Percentiles rank a stretch among this genome's conserved stretches.
Evolutionary conservation across 176 grass and related monocot species (phyloP).

Genomic region (Rhynchospora pubera): DNA sequence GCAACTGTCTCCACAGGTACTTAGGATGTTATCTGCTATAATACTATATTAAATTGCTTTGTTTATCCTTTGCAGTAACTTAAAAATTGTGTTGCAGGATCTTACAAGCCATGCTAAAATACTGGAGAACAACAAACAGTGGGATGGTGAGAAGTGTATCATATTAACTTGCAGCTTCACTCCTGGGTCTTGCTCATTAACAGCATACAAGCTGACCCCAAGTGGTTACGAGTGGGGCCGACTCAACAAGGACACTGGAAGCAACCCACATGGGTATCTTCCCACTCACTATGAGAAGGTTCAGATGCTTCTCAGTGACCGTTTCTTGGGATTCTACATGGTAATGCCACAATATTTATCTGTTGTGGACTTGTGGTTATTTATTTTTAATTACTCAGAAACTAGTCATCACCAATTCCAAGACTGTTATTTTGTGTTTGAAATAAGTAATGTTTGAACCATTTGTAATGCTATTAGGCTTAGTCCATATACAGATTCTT

Average conservation of each 20-base stretch:
- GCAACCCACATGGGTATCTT: constrained; percentile 95
- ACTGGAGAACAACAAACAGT: constrained; percentile 92
- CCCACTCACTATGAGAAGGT: constrained; percentile 98
- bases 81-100: constrained; percentile 46
- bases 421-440: too few relatives aligned
- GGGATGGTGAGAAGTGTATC: constrained; percentile 98
- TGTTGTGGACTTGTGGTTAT: not conserved
- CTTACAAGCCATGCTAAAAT: constrained; percentile 69
- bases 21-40: not conserved
- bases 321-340: constrained; percentile 99
- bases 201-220: constrained; percentile 91
- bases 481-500: too few relatives aligned
- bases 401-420: not conserved
- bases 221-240: constrained; percentile 94
- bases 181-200: constrained; percentile 91
- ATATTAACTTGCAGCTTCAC: constrained; percentile 96
- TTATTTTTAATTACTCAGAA: not conserved
- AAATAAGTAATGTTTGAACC: too few relatives aligned
- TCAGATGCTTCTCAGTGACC: constrained; percentile 97
- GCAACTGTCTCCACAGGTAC: constrained; percentile 92
- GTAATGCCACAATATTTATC: constrained; percentile 23
- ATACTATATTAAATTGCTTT: not conserved
- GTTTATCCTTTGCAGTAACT: not conserved
- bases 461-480: too few relatives aligned
- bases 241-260: constrained; percentile 93